Evolutionary conservation across 441 rosid species (phyloP), one percentile per base, ranked within the genome.

Genomic region (Gossypium davidsonii): DNA sequence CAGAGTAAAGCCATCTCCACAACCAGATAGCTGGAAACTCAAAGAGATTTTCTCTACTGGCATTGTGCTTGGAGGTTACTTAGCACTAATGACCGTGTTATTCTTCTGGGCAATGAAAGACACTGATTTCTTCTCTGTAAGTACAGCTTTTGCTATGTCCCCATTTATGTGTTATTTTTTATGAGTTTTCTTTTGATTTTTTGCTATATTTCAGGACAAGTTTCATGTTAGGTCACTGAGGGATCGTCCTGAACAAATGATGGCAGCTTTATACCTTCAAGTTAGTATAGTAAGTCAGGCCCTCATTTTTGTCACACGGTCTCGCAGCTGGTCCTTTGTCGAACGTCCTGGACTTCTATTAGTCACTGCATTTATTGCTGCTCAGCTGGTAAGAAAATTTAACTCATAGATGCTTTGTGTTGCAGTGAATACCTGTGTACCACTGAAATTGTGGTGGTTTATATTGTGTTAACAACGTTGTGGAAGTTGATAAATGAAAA

Each of bases 261-360:
- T 85, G 95, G 87, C 95, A 44, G 95, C 97, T 59, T 74, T 89
- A 55, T 91, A 91, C 80, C 84, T 93, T 11, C 98, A 93, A 94
- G 98, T 92, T 59, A 94, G 97, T 75, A 90, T 91, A 56, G 80
- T 90, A 37, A 89, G 97, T 72, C 97, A 93, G 78, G 93, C 98
- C 49, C 96, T 91, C 48, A 91, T 91, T 73, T 91, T 94, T 59
- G 95, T 92, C 51, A 91, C 96, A 26, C 83, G 98, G 69, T 91
- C 98, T 17, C 93, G 94, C 80, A 87, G 97, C 83, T 93, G 97
- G 97, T 93, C 97, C 44, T 93, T 1, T 5, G 67, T 84, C 1
- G 97, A 91, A 77, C 89, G 89, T 72, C 97, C 98, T 23, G 95
- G 96, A 49, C 81, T 85, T 59, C 89, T 94, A 67, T 81, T 89